These are phyloP conservation scores for Aspergillus phoenicis DNA, from an alignment of 2,329 filamentous ascomycete species.

Conservation along the genomic window DNA sequence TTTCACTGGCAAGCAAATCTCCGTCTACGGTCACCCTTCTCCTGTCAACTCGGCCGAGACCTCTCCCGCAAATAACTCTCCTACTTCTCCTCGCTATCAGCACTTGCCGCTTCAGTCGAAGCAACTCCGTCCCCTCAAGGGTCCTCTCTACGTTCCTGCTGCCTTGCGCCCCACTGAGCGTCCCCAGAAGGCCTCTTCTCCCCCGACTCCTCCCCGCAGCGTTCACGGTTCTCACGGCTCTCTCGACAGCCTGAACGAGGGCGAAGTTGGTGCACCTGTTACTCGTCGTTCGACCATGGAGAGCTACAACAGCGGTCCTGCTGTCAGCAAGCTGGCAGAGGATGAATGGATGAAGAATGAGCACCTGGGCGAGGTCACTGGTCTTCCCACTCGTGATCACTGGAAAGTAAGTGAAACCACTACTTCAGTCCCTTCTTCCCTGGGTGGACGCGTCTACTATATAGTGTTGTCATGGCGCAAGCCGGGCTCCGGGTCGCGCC, in stretches of 20 bases:
- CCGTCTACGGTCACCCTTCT: constrained; percentile 44
- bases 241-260: constrained; percentile 50
- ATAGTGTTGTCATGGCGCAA: constrained; percentile 29
- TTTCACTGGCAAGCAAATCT: constrained; percentile 34
- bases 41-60: constrained; percentile 52
- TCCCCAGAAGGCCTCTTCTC: constrained; percentile 44
- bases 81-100: constrained; percentile 52
- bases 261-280: constrained; percentile 38
- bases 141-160: constrained; percentile 65
- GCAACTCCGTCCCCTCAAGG: constrained; percentile 62
- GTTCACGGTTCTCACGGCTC: constrained; percentile 60
- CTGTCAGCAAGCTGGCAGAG: constrained; percentile 52
- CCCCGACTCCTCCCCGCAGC: constrained; percentile 55
- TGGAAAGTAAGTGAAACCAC: constrained; percentile 60
- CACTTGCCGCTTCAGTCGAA: constrained; percentile 51
- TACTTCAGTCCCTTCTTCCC: neutral
- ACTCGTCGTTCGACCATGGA: constrained; percentile 46
- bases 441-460: constrained; percentile 18
- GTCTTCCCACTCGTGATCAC: constrained; percentile 63
- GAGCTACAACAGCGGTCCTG: constrained; percentile 38
- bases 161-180: constrained; percentile 63
- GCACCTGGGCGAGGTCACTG: constrained; percentile 59
- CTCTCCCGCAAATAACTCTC: constrained; percentile 57
- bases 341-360: constrained; percentile 56
- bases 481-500: constrained; percentile 23